Percentiles rank a stretch among this genome's conserved stretches.
Conservation (phyloP, 495 filamentous ascomycete species). For the Neurospora sp. region DNA sequence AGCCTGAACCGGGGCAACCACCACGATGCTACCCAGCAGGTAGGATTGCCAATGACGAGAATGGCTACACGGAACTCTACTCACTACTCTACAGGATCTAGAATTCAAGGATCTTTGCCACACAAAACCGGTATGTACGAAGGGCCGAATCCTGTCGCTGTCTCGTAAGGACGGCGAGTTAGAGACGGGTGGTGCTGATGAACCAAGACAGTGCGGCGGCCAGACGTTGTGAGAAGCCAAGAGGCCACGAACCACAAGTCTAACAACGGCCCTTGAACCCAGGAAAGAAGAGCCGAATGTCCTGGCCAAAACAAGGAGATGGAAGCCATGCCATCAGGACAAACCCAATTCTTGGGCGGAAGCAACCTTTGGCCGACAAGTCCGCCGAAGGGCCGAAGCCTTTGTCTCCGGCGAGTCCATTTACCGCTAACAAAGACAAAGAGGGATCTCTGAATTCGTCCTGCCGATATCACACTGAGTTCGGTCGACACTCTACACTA, state of each 20-base stretch:
- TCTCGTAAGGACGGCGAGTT: neutral
- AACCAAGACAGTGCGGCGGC: neutral
- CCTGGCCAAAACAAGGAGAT: neutral
- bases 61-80: neutral
- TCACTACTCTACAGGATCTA: neutral
- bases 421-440: neutral
- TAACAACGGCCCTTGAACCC: neutral
- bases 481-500: neutral
- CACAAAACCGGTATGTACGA: neutral
- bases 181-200: neutral
- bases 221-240: neutral
- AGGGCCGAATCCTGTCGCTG: neutral
- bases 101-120: neutral
- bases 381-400: neutral
- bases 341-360: neutral
- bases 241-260: neutral
- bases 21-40: neutral
- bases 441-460: neutral
- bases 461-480: neutral
- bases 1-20: neutral
- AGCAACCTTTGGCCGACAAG: neutral
- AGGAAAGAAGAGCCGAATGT: neutral
- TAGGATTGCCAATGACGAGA: neutral
- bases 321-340: neutral
- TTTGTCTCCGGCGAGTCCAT: neutral